These are phyloP conservation scores for Populus hybrid DNA, from an alignment of 441 rosid species.

Conservation along the genomic window DNA sequence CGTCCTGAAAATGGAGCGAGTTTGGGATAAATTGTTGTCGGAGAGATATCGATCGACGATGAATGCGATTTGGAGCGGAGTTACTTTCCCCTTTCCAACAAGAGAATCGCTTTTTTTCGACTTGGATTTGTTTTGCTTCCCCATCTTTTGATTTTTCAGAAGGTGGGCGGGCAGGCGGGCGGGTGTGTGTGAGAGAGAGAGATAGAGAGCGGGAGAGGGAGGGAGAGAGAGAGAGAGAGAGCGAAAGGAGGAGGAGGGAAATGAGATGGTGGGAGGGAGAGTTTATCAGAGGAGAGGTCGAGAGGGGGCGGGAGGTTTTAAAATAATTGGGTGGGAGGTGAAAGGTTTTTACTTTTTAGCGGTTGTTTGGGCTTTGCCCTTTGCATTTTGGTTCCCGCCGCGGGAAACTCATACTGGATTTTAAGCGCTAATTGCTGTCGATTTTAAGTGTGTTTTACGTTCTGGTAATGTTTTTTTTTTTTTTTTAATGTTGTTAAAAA, in stretches of 20 bases:
- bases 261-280: neutral
- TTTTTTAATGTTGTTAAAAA: too few relatives aligned
- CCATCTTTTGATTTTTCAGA: conserved; percentile 31
- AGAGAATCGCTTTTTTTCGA: conserved; percentile 21
- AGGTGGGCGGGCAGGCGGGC: neutral
- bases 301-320: conserved; percentile 6
- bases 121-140: conserved; percentile 46
- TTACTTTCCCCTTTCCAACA: conserved; percentile 61
- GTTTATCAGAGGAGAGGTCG: neutral
- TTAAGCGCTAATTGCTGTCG: neutral
- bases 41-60: conserved; percentile 78
- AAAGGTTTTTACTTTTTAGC: neutral
- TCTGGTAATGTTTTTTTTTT: too few relatives aligned
- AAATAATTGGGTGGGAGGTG: conserved; percentile 9
- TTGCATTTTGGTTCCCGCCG: neutral
- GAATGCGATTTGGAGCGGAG: conserved; percentile 74
- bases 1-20: conserved; percentile 47
- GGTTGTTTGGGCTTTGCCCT: neutral
- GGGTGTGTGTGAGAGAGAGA: too few relatives aligned
- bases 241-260: neutral
- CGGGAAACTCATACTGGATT: neutral
- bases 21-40: conserved; percentile 54
- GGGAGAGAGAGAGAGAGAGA: neutral
- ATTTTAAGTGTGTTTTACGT: too few relatives aligned
- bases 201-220: neutral